These are phyloP conservation scores for Panicum miliaceum DNA, from an alignment of 176 grass and related monocot species.

Conservation along the genomic window DNA sequence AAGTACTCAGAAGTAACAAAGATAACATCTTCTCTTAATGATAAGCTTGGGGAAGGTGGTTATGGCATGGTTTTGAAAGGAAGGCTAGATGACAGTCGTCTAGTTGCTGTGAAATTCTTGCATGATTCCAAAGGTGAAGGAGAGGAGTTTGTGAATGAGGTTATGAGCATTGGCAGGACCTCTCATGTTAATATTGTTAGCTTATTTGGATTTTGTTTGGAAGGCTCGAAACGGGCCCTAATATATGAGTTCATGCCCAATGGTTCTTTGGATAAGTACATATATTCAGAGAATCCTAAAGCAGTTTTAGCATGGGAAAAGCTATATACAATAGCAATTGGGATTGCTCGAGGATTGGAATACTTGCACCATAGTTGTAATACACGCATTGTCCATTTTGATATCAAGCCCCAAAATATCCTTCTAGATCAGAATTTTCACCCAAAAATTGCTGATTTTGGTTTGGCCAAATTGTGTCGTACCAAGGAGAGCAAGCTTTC, in stretches of 20 bases:
- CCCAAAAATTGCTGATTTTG: too few species aligned
- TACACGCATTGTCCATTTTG: slow-evolving; percentile 45
- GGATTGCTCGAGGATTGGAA: slow-evolving; percentile 61
- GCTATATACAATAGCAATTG: slow-evolving; percentile 51
- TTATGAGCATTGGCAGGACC: slow-evolving; percentile 64
- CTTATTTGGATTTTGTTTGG: slow-evolving; percentile 59
- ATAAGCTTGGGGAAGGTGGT: slow-evolving; percentile 63
- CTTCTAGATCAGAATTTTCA: too few species aligned
- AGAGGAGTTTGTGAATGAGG: slow-evolving; percentile 66
- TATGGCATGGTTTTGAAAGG: slow-evolving; percentile 69
- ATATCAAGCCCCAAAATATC: too few species aligned
- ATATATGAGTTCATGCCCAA: slow-evolving; percentile 53
- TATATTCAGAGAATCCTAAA: slow-evolving; percentile 59
- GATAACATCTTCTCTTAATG: slow-evolving; percentile 44
- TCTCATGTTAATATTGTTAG: slow-evolving; percentile 68
- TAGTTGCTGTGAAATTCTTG: slow-evolving; percentile 66
- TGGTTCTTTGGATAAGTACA: slow-evolving; percentile 65
- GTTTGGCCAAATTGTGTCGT: too few species aligned
- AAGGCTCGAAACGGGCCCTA: slow-evolving; percentile 53
- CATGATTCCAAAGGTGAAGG: slow-evolving; percentile 47
- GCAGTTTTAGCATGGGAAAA: slow-evolving; percentile 56
- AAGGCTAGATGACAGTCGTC: slow-evolving; percentile 16
- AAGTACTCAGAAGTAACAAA: slow-evolving; percentile 56
- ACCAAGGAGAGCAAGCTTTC: too few species aligned
- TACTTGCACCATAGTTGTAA: slow-evolving; percentile 57